These are phyloP conservation scores for Xylaria sp. DNA, from an alignment of 495 filamentous ascomycete genomes.

Conservation along the genomic window DNA sequence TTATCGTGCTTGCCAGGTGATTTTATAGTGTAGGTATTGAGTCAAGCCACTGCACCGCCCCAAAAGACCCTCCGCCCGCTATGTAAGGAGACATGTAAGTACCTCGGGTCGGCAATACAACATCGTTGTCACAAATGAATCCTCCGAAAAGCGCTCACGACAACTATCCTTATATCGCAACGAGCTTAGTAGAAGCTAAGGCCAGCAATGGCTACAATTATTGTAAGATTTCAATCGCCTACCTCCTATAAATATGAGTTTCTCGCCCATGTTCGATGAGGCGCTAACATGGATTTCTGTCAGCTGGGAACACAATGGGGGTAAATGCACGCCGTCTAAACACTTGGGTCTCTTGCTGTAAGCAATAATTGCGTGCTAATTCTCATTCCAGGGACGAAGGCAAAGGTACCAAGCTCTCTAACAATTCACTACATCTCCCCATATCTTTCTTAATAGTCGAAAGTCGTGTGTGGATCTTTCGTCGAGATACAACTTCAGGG, in stretches of 20 bases:
- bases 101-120: too few relatives aligned
- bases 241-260: background rate
- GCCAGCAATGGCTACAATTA: too few relatives aligned
- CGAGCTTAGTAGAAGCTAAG: too few relatives aligned
- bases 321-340: background rate
- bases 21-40: background rate
- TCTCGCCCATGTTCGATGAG: background rate
- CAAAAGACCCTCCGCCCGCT: background rate
- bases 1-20: background rate
- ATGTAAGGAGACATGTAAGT: too few relatives aligned
- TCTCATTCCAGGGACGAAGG: constrained; percentile 3
- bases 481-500: background rate
- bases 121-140: too few relatives aligned
- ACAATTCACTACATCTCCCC: background rate
- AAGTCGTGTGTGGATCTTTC: too few relatives aligned
- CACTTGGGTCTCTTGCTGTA: background rate
- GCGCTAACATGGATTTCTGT: background rate
- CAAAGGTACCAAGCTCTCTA: background rate
- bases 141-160: too few relatives aligned
- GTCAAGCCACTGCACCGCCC: background rate
- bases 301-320: constrained; percentile 20
- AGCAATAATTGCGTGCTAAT: background rate
- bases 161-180: too few relatives aligned
- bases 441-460: background rate
- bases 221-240: too few relatives aligned